These are phyloP conservation scores for Solanum aculeatissimum DNA, from an alignment of 305 asterid genomes.

Conservation along the genomic window DNA sequence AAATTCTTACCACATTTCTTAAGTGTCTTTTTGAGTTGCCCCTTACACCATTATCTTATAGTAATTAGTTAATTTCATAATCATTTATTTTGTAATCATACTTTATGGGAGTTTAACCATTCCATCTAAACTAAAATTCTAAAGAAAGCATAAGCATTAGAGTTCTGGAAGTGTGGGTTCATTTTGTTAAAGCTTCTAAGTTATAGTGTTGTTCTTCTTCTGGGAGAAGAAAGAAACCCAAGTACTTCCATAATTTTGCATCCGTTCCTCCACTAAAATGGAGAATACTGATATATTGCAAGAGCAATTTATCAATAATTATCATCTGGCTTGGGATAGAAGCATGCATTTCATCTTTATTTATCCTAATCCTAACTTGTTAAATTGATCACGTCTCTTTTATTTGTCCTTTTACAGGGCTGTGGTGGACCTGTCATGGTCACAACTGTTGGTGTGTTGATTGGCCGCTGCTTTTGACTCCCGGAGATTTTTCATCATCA, in stretches of 20 bases:
- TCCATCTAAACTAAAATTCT: background rate
- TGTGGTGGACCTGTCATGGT: background rate
- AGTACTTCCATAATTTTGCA: background rate
- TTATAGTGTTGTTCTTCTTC: background rate
- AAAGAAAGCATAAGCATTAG: too few relatives aligned
- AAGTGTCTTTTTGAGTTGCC: background rate
- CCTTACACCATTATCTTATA: background rate
- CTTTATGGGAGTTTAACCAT: background rate
- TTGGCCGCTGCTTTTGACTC: background rate
- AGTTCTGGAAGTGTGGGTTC: background rate
- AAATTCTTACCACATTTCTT: background rate
- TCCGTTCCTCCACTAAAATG: background rate
- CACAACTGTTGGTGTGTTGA: background rate
- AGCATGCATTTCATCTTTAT: background rate
- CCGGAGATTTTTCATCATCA: background rate
- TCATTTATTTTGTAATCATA: background rate
- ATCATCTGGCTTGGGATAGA: background rate
- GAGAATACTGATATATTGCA: background rate
- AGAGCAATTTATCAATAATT: background rate
- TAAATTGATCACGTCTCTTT: background rate
- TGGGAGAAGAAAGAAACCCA: background rate
- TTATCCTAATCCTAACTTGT: background rate
- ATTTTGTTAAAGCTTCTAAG: background rate
- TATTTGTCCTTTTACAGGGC: background rate
- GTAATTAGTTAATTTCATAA: background rate